Evolutionary conservation across 495 filamentous ascomycete genomes (phyloP), one percentile per base, ranked within the genome.

Genomic region (Lophiotrema nucula): DNA sequence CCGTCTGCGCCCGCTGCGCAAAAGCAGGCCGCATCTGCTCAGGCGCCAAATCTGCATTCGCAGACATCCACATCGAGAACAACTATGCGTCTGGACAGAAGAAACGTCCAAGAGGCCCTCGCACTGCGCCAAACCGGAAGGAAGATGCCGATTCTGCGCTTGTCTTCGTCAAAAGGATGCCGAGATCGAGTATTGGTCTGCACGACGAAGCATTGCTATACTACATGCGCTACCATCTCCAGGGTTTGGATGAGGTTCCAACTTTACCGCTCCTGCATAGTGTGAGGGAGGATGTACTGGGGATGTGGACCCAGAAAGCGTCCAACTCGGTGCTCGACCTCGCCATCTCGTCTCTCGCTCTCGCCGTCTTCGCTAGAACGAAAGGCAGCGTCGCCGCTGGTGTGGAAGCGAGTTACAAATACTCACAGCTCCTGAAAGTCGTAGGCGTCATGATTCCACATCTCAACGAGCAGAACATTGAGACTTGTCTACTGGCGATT

Each of bases 91-190:
- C 62, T 26, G 67, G 69, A 3, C 51, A 57, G 23, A 53, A 12
- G 12, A 70, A 72, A 31, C 67, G 69, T 1, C 69, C 69, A 0
- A 59, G 69, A 64, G 69, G 69, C 25, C 69, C 69, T 33, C 69
- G 69, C 46, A 65, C 69, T 15, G 65, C 23, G 11, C 31, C 62
- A 37, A 63, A 16, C 16, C 3, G 2, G 15, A 19, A 39, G 37
- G n/a, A n/a, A n/a, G n/a, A n/a, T n/a, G 15, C 31, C 8, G 31
- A 35, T 8, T 15, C 31, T 35, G 8, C 31, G 8, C 31, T 35
- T 15, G 8, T 8, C 8, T 15, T 35, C 31, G 31, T 15, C 31
- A 8, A 35, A 15, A 8, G 8, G 8, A 8, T 35, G 31, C 31
- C 31, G 8, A 8, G 31, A 35, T 35, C 31, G 8, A 8, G 8